Conservation (phyloP, 2,329 filamentous ascomycete genomes). For the Whalleya microplaca region DNA sequence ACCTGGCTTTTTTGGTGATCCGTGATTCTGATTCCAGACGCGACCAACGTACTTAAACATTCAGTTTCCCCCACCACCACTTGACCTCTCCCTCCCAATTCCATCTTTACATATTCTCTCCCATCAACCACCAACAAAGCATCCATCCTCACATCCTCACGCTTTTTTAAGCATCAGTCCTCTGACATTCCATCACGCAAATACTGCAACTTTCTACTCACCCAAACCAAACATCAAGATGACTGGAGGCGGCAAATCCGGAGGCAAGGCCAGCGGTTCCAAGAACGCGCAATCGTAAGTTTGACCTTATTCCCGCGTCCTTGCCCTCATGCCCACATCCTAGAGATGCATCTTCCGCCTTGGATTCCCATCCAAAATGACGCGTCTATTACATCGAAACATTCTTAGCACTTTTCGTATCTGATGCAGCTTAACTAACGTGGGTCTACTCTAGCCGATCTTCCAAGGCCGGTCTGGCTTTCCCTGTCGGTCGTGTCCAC, state of each 20-base stretch:
- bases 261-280: conserved; percentile 98
- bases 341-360: not conserved
- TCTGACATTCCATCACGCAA: conserved; percentile 15
- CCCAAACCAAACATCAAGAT: conserved; percentile 71
- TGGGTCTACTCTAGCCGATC: conserved; percentile 70
- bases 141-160: conserved; percentile 28
- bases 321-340: conserved; percentile 4
- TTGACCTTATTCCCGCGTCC: conserved; percentile 13
- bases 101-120: conserved; percentile 42
- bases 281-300: conserved; percentile 99
- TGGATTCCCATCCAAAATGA: conserved; percentile 31
- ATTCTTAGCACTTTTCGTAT: conserved; percentile 6
- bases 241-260: conserved; percentile 99
- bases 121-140: conserved; percentile 32
- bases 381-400: conserved; percentile 42
- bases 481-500: conserved; percentile 99
- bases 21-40: conserved; percentile 36
- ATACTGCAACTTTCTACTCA: conserved; percentile 28
- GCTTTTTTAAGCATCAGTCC: conserved; percentile 28
- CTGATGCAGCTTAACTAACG: conserved; percentile 42
- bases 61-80: conserved; percentile 36
- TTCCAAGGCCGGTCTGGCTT: conserved; percentile 98
- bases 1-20: conserved; percentile 32
- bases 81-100: conserved; percentile 39
- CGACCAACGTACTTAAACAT: conserved; percentile 40